Conservation (phyloP, 2,329 filamentous ascomycete genomes). For the Gremmenia infestans region DNA sequence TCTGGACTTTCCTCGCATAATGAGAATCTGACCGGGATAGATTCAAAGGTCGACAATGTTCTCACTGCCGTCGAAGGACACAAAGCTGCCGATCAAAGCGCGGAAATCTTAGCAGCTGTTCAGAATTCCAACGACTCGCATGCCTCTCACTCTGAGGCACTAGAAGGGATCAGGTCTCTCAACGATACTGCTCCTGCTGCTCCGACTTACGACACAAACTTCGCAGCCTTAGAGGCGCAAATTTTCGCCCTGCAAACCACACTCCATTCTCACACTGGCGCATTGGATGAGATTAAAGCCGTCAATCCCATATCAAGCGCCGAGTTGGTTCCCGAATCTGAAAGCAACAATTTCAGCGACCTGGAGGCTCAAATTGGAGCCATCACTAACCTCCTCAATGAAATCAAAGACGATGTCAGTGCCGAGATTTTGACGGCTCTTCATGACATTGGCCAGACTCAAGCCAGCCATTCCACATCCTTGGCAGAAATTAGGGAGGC, state of each 20-base stretch:
- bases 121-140: slow-evolving; percentile 26
- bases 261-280: slow-evolving; percentile 16
- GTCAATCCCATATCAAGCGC: slow-evolving; percentile 3
- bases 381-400: slow-evolving; percentile 22
- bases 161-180: slow-evolving; percentile 10
- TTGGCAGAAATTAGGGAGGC: slow-evolving; percentile 25
- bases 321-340: slow-evolving; percentile 7
- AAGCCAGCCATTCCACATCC: slow-evolving; percentile 16
- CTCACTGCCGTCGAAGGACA: slow-evolving; percentile 20
- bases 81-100: slow-evolving; percentile 14
- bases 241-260: slow-evolving; percentile 19
- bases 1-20: slow-evolving; percentile 17
- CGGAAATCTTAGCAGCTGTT: slow-evolving; percentile 25
- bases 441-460: slow-evolving; percentile 21
- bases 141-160: slow-evolving; percentile 18
- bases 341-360: neutral
- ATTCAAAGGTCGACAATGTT: slow-evolving; percentile 22
- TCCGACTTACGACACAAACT: slow-evolving; percentile 3
- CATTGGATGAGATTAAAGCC: slow-evolving; percentile 17
- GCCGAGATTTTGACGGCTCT: slow-evolving; percentile 30
- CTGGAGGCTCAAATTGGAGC: slow-evolving; percentile 16
- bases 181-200: neutral
- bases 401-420: slow-evolving; percentile 30
- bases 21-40: slow-evolving; percentile 18
- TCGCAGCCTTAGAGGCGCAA: slow-evolving; percentile 16